A percentile compares a stretch with the other conserved stretches of the same genome.
Evolutionary conservation across 176 grass and related monocot species (phyloP).

Genomic region (Cenchrus americanus): DNA sequence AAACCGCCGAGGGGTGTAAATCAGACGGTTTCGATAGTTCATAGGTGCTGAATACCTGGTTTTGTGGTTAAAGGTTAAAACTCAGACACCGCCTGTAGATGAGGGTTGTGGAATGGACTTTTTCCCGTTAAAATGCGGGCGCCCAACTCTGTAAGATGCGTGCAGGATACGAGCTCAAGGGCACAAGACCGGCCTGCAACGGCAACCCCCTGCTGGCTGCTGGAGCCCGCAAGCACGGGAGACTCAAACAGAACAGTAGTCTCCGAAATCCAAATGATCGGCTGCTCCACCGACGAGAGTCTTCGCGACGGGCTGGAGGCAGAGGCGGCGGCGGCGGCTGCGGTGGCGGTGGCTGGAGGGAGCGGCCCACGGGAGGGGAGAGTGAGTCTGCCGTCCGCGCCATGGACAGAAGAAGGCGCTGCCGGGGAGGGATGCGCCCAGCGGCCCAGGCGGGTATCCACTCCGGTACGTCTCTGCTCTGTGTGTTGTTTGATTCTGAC

Average conservation of each 20-base stretch:
- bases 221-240: too few relatives aligned
- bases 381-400: not conserved
- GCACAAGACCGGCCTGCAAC: too few relatives aligned
- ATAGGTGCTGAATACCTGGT: too few relatives aligned
- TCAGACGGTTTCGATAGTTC: too few relatives aligned
- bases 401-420: not conserved
- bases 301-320: not conserved
- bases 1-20: too few relatives aligned
- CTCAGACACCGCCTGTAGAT: too few relatives aligned
- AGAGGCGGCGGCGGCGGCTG: not conserved
- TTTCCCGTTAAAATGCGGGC: not conserved
- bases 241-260: not conserved
- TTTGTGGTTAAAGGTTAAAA: too few relatives aligned
- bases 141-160: conserved; percentile 20
- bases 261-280: not conserved
- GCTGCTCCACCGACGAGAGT: not conserved
- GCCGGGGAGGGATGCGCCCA: not conserved
- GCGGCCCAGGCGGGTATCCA: not conserved
- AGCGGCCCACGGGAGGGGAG: not conserved
- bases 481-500: not conserved
- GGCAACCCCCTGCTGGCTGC: too few relatives aligned
- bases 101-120: too few relatives aligned
- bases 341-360: not conserved
- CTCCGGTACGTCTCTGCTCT: conserved; percentile 25
- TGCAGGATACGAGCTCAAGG: conserved; percentile 22